phyloP scores from a whole-genome alignment of 192 early-diverging fungal genomes.

The Lobulomyces angularis region DNA sequence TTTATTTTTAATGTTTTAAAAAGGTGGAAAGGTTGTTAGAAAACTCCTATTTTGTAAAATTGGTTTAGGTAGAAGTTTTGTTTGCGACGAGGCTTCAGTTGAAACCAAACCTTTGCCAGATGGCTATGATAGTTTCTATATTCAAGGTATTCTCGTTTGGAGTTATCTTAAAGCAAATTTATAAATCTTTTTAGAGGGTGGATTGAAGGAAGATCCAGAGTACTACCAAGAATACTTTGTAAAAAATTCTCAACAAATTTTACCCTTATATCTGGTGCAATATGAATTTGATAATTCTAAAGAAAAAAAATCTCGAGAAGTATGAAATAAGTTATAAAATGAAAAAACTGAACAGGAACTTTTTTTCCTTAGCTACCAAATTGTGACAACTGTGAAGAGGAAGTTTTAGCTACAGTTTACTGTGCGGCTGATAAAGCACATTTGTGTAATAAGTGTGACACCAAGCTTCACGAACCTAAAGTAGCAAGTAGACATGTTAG shows the following conservation, averaged over 20 bases:
- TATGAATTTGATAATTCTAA: slow-evolving; percentile 34
- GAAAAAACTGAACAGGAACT: background rate
- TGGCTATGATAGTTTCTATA: slow-evolving; percentile 46
- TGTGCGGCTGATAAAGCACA: slow-evolving; percentile 44
- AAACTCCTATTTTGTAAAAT: slow-evolving; percentile 35
- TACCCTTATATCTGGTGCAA: slow-evolving; percentile 40
- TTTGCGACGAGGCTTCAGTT: slow-evolving; percentile 17
- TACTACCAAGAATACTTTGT: slow-evolving; percentile 41
- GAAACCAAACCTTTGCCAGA: slow-evolving; percentile 25
- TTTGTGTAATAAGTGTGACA: slow-evolving; percentile 46
- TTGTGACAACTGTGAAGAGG: slow-evolving; percentile 48
- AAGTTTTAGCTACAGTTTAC: slow-evolving; percentile 31
- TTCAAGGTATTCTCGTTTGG: slow-evolving; percentile 19
- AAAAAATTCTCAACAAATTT: slow-evolving; percentile 32
- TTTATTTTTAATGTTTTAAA: slow-evolving; percentile 1
- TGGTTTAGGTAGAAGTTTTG: slow-evolving; percentile 31
- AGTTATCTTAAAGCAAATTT: background rate
- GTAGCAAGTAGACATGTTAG: slow-evolving; percentile 34
- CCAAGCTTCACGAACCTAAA: slow-evolving; percentile 35
- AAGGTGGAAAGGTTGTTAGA: slow-evolving; percentile 10
- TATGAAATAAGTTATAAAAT: slow-evolving; percentile 6
- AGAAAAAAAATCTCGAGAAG: slow-evolving; percentile 37
- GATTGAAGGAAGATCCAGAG: slow-evolving; percentile 1
- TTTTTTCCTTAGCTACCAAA: slow-evolving; percentile 24
- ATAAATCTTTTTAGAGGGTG: background rate